A percentile compares a stretch with the other conserved stretches of the same genome.
These are phyloP conservation scores for Taphrina communis DNA, from an alignment of 1,139 yeast species.

Conservation along the genomic window DNA sequence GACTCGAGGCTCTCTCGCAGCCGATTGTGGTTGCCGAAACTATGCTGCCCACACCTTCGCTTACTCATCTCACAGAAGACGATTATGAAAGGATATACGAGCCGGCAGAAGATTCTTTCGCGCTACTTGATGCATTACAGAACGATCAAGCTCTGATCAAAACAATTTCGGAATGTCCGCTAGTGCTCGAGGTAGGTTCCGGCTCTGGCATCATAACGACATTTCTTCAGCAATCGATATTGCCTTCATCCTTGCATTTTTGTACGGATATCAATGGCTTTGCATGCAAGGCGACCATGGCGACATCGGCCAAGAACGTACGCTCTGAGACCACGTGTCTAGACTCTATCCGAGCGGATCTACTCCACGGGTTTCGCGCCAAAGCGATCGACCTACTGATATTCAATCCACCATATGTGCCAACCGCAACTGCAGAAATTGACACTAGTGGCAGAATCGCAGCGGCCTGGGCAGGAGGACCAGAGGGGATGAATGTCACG, in stretches of 20 bases:
- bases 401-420: slow-evolving; percentile 45
- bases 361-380: slow-evolving; percentile 34
- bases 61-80: slow-evolving; percentile 40
- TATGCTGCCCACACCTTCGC: slow-evolving; percentile 43
- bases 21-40: slow-evolving; percentile 8
- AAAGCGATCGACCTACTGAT: slow-evolving; percentile 40
- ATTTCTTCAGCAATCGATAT: slow-evolving; percentile 40
- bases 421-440: slow-evolving; percentile 40
- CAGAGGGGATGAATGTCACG: slow-evolving; percentile 42
- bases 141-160: slow-evolving; percentile 36
- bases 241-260: slow-evolving; percentile 35
- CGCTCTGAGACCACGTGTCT: background rate
- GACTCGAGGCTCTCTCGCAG: slow-evolving; percentile 4
- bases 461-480: slow-evolving; percentile 44
- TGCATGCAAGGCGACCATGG: slow-evolving; percentile 41
- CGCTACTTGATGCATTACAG: slow-evolving; percentile 44
- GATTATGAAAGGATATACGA: slow-evolving; percentile 42
- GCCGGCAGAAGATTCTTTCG: slow-evolving; percentile 45
- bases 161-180: slow-evolving; percentile 8
- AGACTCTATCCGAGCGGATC: slow-evolving; percentile 37
- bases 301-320: slow-evolving; percentile 28
- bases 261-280: slow-evolving; percentile 42
- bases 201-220: slow-evolving; percentile 44
- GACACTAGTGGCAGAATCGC: slow-evolving; percentile 37
- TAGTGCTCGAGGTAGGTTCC: slow-evolving; percentile 40